These are phyloP conservation scores for Cylindrodendrum hubeiense DNA, from an alignment of 2,329 filamentous ascomycete species.

Conservation along the genomic window DNA sequence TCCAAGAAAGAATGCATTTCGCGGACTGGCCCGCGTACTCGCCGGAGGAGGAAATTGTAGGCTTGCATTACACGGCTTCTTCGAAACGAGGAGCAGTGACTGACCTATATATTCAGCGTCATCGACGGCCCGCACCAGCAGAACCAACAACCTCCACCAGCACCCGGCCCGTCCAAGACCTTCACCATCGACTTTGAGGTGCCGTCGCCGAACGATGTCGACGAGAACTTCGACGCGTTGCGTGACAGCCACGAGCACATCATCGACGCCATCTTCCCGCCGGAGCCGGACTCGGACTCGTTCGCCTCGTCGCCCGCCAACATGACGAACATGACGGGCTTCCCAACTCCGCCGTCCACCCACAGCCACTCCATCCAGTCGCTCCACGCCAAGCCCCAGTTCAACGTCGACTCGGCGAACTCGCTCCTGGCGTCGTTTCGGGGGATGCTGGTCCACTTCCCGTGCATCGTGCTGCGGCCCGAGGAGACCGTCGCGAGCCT, in stretches of 20 bases:
- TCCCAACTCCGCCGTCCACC: slow-evolving; percentile 47
- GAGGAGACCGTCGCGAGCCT: slow-evolving; percentile 58
- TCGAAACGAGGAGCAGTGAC: background rate
- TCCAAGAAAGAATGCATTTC: slow-evolving; percentile 67
- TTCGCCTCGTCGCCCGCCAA: slow-evolving; percentile 33
- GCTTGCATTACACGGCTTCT: slow-evolving; percentile 31
- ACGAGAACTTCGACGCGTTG: slow-evolving; percentile 57
- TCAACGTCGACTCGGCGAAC: slow-evolving; percentile 67
- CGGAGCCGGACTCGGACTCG: slow-evolving; percentile 38
- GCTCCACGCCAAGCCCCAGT: slow-evolving; percentile 62
- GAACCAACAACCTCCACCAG: slow-evolving; percentile 40
- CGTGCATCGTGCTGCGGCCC: slow-evolving; percentile 56
- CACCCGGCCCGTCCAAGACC: slow-evolving; percentile 59
- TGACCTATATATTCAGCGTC: slow-evolving; percentile 28
- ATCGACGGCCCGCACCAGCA: slow-evolving; percentile 37
- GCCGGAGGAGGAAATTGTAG: slow-evolving; percentile 60
- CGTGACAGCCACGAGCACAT: slow-evolving; percentile 57
- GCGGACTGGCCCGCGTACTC: slow-evolving; percentile 62
- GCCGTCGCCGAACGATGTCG: slow-evolving; percentile 52
- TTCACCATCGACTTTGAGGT: slow-evolving; percentile 67
- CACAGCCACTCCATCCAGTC: slow-evolving; percentile 51
- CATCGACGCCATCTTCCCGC: slow-evolving; percentile 56
- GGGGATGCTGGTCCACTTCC: slow-evolving; percentile 58
- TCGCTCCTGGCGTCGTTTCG: slow-evolving; percentile 59
- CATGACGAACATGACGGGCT: slow-evolving; percentile 25